Evolutionary conservation across 202 grass and related monocot species (phyloP).

Genomic region (Dendrocalamus latiflorus): DNA sequence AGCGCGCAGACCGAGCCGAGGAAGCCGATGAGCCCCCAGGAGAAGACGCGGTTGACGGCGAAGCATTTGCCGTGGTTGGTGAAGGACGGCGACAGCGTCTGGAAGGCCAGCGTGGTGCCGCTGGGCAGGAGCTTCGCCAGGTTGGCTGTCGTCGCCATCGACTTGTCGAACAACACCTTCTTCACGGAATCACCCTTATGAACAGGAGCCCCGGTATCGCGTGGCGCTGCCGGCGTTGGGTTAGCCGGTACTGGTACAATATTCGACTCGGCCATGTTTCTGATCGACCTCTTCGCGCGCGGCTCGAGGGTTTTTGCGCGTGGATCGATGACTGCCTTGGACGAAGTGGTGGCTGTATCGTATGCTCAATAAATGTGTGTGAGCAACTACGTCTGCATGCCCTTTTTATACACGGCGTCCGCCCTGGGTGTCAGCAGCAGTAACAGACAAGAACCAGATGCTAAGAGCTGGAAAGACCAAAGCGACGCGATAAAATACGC

Average conservation of each 20-base stretch:
- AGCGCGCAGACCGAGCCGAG: not conserved
- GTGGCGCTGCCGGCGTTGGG: no score
- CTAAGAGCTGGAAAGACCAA: not conserved
- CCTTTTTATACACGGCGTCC: not conserved
- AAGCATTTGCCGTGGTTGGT: slow-evolving; percentile 24
- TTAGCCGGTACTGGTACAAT: no score
- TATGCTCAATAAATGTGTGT: not conserved
- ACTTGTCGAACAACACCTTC: not conserved
- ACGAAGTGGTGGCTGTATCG: not conserved
- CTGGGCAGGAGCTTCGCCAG: slow-evolving; percentile 33
- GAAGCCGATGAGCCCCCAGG: slow-evolving; percentile 12
- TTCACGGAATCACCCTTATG: no score
- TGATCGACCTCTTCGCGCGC: no score
- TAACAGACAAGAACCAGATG: not conserved
- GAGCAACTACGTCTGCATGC: not conserved
- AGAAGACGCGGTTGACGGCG: slow-evolving; percentile 8
- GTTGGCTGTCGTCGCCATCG: slow-evolving; percentile 6
- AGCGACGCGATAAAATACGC: no score
- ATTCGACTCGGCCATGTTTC: no score
- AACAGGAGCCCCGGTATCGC: no score
- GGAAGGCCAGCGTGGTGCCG: slow-evolving; percentile 42
- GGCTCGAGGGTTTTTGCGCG: not conserved
- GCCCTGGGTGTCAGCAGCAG: not conserved
- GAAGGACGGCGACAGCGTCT: slow-evolving; percentile 40
- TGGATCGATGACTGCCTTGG: not conserved